phyloP scores from a whole-genome alignment of 2,329 filamentous ascomycete genomes.

The Pseudocercospora fuligena region DNA sequence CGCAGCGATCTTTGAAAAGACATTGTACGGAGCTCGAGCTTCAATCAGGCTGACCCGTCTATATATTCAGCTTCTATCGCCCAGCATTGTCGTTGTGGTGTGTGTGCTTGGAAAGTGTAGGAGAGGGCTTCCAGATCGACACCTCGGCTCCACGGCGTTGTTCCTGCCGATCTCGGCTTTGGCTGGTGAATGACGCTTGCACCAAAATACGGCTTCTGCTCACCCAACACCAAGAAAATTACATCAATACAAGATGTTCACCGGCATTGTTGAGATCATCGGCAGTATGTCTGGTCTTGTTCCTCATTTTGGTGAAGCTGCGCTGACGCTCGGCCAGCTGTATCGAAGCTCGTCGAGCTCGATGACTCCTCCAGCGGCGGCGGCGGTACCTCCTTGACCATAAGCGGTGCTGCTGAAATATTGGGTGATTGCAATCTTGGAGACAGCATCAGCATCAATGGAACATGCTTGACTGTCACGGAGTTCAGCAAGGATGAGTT shows the following conservation, averaged over 20 bases:
- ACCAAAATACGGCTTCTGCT: constrained; percentile 1
- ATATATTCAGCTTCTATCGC: not conserved
- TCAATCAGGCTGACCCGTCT: not conserved
- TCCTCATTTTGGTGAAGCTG: constrained; percentile 37
- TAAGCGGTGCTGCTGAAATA: constrained; percentile 74
- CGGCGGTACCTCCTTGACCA: constrained; percentile 88
- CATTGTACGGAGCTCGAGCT: constrained; percentile 19
- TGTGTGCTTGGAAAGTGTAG: constrained; percentile 6
- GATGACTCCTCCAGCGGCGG: constrained; percentile 72
- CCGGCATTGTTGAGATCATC: constrained; percentile 88
- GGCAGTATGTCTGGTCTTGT: constrained; percentile 69
- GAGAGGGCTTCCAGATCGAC: constrained; percentile 1
- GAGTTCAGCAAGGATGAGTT: constrained; percentile 68
- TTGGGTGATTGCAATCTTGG: constrained; percentile 83
- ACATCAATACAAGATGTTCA: constrained; percentile 73
- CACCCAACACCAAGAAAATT: not conserved
- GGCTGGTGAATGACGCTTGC: constrained; percentile 20
- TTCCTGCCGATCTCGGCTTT: not conserved
- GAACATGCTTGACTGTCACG: constrained; percentile 94
- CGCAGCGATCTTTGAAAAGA: constrained; percentile 29
- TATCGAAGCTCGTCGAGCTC: constrained; percentile 78
- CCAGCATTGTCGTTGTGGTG: not conserved
- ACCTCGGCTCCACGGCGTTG: constrained; percentile 2
- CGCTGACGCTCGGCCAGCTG: constrained; percentile 62
- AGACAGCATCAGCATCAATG: constrained; percentile 94